Conservation (phyloP, 2,329 filamentous ascomycete species). For the Colletotrichum sp. region DNA sequence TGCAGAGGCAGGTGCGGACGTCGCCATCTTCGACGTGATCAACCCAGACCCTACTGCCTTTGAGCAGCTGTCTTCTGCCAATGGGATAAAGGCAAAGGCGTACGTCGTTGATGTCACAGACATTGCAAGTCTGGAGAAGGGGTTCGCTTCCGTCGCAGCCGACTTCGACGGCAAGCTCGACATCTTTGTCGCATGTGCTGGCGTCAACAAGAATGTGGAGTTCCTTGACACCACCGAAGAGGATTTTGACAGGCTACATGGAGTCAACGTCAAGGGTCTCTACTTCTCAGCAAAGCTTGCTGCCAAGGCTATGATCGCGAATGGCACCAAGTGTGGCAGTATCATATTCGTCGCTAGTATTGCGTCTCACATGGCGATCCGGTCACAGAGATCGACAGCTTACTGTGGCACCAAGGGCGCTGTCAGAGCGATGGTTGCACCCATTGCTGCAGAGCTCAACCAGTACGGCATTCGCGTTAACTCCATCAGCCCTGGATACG, state of each 20-base stretch:
- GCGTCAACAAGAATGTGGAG: conserved; percentile 32
- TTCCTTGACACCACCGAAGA: conserved; percentile 9
- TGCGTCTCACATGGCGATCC: conserved; percentile 54
- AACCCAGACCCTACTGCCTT: not conserved
- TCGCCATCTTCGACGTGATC: conserved; percentile 13
- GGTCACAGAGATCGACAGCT: conserved; percentile 48
- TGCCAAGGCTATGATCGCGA: conserved; percentile 55
- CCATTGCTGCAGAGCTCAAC: conserved; percentile 15
- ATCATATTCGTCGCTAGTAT: conserved; percentile 60
- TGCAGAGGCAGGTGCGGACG: conserved; percentile 8
- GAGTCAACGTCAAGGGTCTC: conserved; percentile 7
- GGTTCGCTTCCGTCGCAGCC: not conserved
- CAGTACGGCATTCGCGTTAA: conserved; percentile 11
- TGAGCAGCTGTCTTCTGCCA: not conserved
- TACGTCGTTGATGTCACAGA: conserved; percentile 6
- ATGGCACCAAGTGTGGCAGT: conserved; percentile 53
- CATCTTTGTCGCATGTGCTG: conserved; percentile 38
- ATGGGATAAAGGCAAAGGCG: not conserved
- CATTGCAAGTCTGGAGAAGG: not conserved
- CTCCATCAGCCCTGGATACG: conserved; percentile 20
- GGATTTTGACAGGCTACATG: conserved; percentile 5
- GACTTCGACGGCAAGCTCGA: conserved; percentile 34
- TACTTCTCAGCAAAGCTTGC: conserved; percentile 52
- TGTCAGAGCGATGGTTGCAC: conserved; percentile 18
- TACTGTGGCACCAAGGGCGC: conserved; percentile 20